Conservation (phyloP, 2,329 filamentous ascomycete genomes). For the Aaosphaeria arxii region DNA sequence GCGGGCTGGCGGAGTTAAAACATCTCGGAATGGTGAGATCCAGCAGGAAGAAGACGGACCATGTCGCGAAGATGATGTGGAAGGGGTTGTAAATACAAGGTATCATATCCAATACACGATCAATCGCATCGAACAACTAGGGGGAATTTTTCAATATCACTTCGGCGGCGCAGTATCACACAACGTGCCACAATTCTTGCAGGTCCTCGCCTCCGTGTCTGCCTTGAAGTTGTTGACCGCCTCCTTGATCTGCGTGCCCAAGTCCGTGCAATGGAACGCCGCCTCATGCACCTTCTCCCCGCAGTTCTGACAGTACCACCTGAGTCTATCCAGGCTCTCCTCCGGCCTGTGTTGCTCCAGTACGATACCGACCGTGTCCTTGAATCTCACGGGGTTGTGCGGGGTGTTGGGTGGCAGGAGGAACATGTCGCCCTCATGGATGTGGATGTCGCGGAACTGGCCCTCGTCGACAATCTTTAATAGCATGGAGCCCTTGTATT, state of each 20-base stretch:
- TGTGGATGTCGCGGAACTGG: constrained; percentile 78
- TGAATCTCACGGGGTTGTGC: constrained; percentile 92
- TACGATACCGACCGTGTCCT: constrained; percentile 89
- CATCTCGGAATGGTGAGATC: constrained; percentile 83
- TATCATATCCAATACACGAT: constrained; percentile 7
- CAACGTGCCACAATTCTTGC: constrained; percentile 71
- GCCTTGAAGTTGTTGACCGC: constrained; percentile 80
- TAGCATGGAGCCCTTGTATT: constrained; percentile 88
- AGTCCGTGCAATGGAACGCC: constrained; percentile 80
- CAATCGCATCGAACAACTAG: neutral
- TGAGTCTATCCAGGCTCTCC: constrained; percentile 70
- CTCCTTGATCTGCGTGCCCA: constrained; percentile 91
- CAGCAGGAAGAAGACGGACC: constrained; percentile 88
- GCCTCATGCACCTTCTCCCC: constrained; percentile 76
- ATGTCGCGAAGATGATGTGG: constrained; percentile 79
- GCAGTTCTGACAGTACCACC: constrained; percentile 85
- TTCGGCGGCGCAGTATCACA: constrained; percentile 64
- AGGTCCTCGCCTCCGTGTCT: constrained; percentile 68
- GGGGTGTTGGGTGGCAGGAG: constrained; percentile 91
- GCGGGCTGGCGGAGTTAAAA: constrained; percentile 78
- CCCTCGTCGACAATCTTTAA: constrained; percentile 79
- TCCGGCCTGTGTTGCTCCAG: constrained; percentile 79
- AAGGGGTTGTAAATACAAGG: constrained; percentile 60
- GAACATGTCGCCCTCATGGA: constrained; percentile 92
- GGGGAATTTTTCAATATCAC: neutral